Base-by-base conservation (phyloP, 2,329 filamentous ascomycete genomes). In the Penicillium sp. region DNA sequence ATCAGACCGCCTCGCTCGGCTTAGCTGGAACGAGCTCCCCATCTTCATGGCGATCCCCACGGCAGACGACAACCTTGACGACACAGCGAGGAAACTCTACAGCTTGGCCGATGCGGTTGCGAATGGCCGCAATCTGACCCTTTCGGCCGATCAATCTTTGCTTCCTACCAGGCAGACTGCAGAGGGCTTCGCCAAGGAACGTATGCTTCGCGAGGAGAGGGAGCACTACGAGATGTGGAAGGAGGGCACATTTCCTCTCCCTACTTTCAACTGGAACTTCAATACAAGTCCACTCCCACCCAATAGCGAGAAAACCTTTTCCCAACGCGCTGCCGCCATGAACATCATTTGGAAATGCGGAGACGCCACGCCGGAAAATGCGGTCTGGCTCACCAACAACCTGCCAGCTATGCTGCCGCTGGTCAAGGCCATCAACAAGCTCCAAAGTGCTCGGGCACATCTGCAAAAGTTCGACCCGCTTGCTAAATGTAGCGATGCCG, bases 351-450 rank as follows among this genome's bases (percentile, higher is more conserved):
- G 49, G 48, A 5, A 36, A 6, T 27, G 24, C 4, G 13, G 42
- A 17, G 46, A 40, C 7, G 39, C 46, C n/a, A 32, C 37, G 2
- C 49, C 49, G 5, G 49, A 55, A 27, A 53, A 68, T 55, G 61
- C 64, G 4, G 41, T 53, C 3, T 68, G 64, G 62, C 51, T 66
- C 13, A 59, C 55, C 2, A 54, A 46, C 15, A 54, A 63, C 30
- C 52, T 56, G 46, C 10, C 42, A 3, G 2, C 3, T 0, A n/a
- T 58, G 17, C 10, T 63, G 17, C 61, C 63, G 2, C 55, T 68
- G 2, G 45, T 68, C n/a, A 66, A 61, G 26, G 61, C 62, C 2
- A 54, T 69, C 4, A 53, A 41, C 3, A 61, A 59, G 50, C 15
- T 65, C 2, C 26, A 48, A 20, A 58, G 47, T 20, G 54, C 58